Base-by-base conservation (phyloP, 352 stramenopile species). In the Phytophthora palmivora region DNA sequence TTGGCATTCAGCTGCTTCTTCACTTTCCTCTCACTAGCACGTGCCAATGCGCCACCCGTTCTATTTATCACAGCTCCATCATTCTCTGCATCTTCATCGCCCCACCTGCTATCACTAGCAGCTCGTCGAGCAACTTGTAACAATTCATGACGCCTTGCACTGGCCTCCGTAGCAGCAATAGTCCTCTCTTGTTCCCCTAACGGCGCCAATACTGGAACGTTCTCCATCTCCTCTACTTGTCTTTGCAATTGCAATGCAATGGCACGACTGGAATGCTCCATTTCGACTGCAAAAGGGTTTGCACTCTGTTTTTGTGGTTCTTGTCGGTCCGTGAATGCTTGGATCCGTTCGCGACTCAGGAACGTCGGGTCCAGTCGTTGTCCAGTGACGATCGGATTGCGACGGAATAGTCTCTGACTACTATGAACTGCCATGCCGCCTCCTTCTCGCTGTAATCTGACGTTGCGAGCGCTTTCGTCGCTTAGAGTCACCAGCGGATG, bases 1-100 rank as follows among this genome's bases (percentile, higher is more conserved):
- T 75, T 75, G 26, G 80, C 51, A 55, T 89, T 70, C 9, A 92
- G 67, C 44, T 92, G 83, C 51, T 92, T 92, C 54, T 54, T 65
- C 22, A 92, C 80, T 61, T 85, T 88, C 36, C 80, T 75, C 50
- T 74, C 49, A 11, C 79, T 82, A 10, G 80, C 80, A 21, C 77
- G 75, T 14, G 70, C 64, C 26, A 92, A 60, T 7, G 57, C 57
- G 54, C 67, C 65, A 2, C 22, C 49, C 28, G 16, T 39, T 39
- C 32, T 52, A 60, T 72, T 64, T 7, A 33, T 19, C 2, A 51
- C 9, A 2, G 5, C 22, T 22, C 11, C 19, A 3, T 43, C n/a
- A 42, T 71, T 58, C 19, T 65, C 51, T 45, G 5, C 36, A 18
- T 61, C 59, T 47, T 43, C 45, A 16, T 60, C n/a, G 9, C 22